Base-by-base conservation (phyloP, 2,329 filamentous ascomycete genomes). In the Lachnellula arida region DNA sequence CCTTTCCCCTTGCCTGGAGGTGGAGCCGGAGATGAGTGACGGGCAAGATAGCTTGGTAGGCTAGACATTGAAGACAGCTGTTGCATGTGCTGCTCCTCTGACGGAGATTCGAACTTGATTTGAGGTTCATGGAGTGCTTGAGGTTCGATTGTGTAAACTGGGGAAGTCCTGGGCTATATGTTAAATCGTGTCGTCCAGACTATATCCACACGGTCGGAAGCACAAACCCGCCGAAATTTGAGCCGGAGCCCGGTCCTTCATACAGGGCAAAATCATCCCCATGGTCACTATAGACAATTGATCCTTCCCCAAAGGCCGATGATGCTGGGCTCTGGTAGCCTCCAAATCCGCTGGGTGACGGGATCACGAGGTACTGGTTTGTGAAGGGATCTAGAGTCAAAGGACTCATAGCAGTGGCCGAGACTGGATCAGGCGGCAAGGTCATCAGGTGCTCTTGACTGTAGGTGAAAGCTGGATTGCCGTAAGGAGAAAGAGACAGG, bases 401-500 rank as follows among this genome's bases (percentile, higher is more conserved):
- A 15, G 81, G 80, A 68, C 78, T 84, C 64, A 79, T 73, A 44
- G 78, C 76, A 46, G 73, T 76, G 46, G 71, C 71, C 12, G 76
- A 75, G 17, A 75, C 72, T 23, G 76, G 70, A 55, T 80, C 75
- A 8, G 76, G 73, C 58, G 77, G 76, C 64, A 84, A 73, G 64
- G 81, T 73, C 28, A 81, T 80, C 68, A 86, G 73, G 61, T 84
- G 80, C 68, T 86, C 83, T 52, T 81, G 78, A 69, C 82, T 85
- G 75, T 85, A 86, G 72, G 77, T 84, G 70, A 86, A 85, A 23
- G 79, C 74, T 15, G 80, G 78, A 63, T 80, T 84, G 46, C 74
- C 77, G 55, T 84, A 85, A 1, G 78, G 75, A 62, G 80, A 84
- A 35, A 76, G 70, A 61, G 80, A 71, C 32, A 73, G 69, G 28